Percentiles rank a stretch among this genome's conserved stretches.
These are phyloP conservation scores for Alopecurus myosuroides DNA, from an alignment of 176 grass and related monocot genomes.

Conservation along the genomic window DNA sequence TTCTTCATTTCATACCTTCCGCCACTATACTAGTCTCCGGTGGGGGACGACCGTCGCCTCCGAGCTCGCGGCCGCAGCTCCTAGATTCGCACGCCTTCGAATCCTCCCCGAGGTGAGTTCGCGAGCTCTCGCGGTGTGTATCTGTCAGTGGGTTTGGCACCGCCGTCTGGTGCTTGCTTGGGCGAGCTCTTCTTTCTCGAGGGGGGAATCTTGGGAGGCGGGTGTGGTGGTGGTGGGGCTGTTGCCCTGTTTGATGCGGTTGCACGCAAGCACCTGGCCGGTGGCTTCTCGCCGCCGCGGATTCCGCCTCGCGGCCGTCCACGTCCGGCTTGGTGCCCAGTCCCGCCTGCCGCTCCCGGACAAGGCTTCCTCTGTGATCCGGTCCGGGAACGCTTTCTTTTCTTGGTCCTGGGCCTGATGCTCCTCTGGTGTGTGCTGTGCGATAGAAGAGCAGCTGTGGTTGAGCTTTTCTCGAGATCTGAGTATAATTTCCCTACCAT, in stretches of 20 bases:
- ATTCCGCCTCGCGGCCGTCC: neutral
- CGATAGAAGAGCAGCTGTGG: neutral
- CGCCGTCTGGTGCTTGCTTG: neutral
- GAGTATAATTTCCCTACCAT: neutral
- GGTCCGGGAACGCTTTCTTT: slow-evolving; percentile 12
- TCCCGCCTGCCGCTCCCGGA: slow-evolving; percentile 17
- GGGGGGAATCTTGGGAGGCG: slow-evolving; percentile 29
- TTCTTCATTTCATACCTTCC: slow-evolving; percentile 28
- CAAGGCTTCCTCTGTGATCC: slow-evolving; percentile 13
- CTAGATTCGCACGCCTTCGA: neutral
- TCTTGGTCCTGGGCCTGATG: neutral
- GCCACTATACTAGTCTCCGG: neutral
- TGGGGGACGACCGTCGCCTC: slow-evolving; percentile 15
- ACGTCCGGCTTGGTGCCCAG: slow-evolving; percentile 17
- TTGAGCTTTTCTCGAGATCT: slow-evolving; percentile 25
- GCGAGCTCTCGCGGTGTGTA: neutral
- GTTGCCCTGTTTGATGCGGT: slow-evolving; percentile 6
- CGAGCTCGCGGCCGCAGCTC: neutral
- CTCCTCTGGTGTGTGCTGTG: neutral
- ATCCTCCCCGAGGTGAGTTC: slow-evolving; percentile 21
- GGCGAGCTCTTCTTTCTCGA: neutral
- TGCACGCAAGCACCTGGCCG: slow-evolving; percentile 29
- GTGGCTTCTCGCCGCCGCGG: slow-evolving; percentile 9
- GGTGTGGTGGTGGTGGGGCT: neutral
- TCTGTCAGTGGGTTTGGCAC: neutral